Evolutionary conservation across 345 rosid species (phyloP), one percentile per base, ranked within the genome.

Genomic region (Erysimum cheiranthoides): DNA sequence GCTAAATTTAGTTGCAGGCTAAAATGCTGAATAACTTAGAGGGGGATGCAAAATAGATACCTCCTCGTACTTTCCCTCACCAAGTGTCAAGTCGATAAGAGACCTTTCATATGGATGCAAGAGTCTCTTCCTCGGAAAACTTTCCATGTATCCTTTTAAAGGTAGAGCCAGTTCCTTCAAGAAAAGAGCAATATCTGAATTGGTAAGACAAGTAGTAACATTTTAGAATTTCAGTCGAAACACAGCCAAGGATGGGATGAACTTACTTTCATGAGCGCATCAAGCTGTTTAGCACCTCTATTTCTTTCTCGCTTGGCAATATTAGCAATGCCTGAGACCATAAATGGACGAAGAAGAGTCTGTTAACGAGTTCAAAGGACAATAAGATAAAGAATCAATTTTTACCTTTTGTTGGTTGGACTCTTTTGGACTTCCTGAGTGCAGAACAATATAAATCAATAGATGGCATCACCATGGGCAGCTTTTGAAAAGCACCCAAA

Each of bases 391-490:
- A 0, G 17, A 57, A 36, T 8, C 31, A 80, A 76, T 43, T 38
- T 43, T 38, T 51, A 88, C 99, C 99, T 90, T 90, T 90, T 2
- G 97, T 88, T 14, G 97, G 87, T 63, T 90, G 80, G 71, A 88
- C 83, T 73, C 90, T 83, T 74, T 78, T 95, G 0, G 95, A 95
- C 79, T 92, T 95, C 84, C 79, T 86, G 18, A 86, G 73, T 3
- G 99, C 90, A 36, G 97, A 95, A 62, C 53, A 71, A 45, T 92
- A 86, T 53, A 92, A 83, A 78, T 92, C 99, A 81, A 83, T 79
- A 0, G 99, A 86, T 30, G 93, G 97, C 99, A 92, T 89, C 68
- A 95, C 97, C 93, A 95, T 87, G 5, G 97, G 99, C 5, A 92
- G 83, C 75, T 90, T 92, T 69, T 95, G 99, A 84, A 95, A 95